Percentiles rank a stretch among this genome's conserved stretches.
Conservation (phyloP, 768 basidiomycete species). For the Suillus placidus region DNA sequence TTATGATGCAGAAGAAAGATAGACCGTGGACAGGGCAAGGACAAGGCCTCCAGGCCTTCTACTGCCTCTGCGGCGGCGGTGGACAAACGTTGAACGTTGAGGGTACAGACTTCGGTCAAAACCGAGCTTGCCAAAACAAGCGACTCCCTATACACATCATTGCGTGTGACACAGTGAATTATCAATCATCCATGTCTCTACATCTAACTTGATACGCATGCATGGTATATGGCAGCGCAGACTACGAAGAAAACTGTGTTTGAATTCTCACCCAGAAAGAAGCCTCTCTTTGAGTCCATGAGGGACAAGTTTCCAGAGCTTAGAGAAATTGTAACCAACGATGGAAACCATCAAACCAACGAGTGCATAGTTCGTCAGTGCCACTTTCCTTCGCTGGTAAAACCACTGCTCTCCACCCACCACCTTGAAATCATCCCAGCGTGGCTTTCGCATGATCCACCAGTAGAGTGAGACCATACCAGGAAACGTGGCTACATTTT, state of each 20-base stretch:
- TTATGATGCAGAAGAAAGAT: slow-evolving; percentile 16
- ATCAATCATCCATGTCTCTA: neutral
- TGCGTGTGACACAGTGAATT: neutral
- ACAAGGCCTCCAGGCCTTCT: slow-evolving; percentile 26
- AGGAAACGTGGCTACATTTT: slow-evolving; percentile 50
- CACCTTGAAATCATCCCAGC: slow-evolving; percentile 46
- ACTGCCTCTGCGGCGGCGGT: slow-evolving; percentile 34
- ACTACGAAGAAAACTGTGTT: neutral
- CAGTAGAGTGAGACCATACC: slow-evolving; percentile 54
- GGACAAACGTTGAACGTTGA: slow-evolving; percentile 33
- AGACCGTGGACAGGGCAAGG: slow-evolving; percentile 11
- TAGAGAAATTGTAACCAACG: neutral
- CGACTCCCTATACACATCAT: slow-evolving; percentile 4
- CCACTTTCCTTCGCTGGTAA: slow-evolving; percentile 28
- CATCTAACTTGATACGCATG: neutral
- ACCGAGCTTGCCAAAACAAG: slow-evolving; percentile 26
- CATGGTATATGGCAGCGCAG: neutral
- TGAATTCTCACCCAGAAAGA: slow-evolving; percentile 1
- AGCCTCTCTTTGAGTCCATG: neutral
- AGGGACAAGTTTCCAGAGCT: neutral
- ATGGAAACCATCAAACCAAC: slow-evolving; percentile 18
- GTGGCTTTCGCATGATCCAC: slow-evolving; percentile 49
- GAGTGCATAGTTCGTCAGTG: slow-evolving; percentile 27
- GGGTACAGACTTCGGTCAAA: slow-evolving; percentile 27
- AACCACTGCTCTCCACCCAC: slow-evolving; percentile 43